Percentiles rank a stretch among this genome's conserved stretches.
Evolutionary conservation across 108 stramenopile species (phyloP).

Genomic region (Schizochytrium sp.): DNA sequence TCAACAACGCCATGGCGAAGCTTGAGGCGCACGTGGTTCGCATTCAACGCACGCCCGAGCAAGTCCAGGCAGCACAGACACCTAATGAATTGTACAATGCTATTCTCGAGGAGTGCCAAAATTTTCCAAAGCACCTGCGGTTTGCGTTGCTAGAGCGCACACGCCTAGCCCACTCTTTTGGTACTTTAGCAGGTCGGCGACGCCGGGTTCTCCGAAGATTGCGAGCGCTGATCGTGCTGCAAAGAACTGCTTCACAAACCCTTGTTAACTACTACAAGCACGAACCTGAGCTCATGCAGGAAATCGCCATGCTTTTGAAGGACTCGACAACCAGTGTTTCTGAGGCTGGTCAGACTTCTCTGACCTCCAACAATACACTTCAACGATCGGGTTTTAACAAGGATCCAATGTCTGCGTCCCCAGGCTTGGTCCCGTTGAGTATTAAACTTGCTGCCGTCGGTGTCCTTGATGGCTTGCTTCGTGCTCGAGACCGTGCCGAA

Average conservation of each 20-base stretch:
- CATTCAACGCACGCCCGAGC: background rate
- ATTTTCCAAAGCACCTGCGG: background rate
- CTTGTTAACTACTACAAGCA: conserved; percentile 7
- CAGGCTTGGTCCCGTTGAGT: background rate
- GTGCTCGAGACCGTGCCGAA: background rate
- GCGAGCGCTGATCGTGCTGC: background rate
- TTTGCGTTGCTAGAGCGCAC: conserved; percentile 41
- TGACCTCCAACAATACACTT: no score
- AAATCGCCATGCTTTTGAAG: background rate
- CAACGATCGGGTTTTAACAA: background rate
- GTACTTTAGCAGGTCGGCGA: background rate
- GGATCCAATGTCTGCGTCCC: background rate
- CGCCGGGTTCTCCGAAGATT: background rate
- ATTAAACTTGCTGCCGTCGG: background rate
- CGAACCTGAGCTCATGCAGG: conserved; percentile 50
- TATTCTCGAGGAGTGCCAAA: background rate
- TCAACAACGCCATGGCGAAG: background rate
- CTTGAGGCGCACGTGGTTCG: background rate
- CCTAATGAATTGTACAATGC: background rate
- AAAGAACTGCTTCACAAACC: background rate
- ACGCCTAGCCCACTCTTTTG: background rate
- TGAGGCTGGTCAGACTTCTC: background rate
- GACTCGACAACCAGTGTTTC: background rate
- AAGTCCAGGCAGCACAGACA: background rate
- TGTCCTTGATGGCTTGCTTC: background rate